These are phyloP conservation scores for Pseudopithomyces maydicus DNA, from an alignment of 2,329 filamentous ascomycete genomes.

Conservation along the genomic window DNA sequence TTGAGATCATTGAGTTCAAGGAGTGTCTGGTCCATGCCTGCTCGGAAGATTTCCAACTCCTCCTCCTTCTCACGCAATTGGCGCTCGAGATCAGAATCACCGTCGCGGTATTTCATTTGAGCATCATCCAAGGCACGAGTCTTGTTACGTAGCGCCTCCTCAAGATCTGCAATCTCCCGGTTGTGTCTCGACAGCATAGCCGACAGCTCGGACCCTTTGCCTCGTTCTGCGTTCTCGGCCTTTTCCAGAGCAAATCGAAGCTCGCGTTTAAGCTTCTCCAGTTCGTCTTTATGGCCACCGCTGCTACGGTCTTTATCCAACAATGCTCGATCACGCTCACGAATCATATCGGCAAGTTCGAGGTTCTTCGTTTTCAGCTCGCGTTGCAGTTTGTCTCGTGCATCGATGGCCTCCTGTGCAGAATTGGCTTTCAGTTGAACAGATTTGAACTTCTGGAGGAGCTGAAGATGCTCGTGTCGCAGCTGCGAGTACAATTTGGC, in stretches of 20 bases:
- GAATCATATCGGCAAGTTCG: slow-evolving; percentile 98
- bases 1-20: slow-evolving; percentile 89
- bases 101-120: slow-evolving; percentile 76
- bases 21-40: slow-evolving; percentile 94
- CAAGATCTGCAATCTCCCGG: slow-evolving; percentile 93
- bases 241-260: slow-evolving; percentile 89
- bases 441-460: slow-evolving; percentile 93
- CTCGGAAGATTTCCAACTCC: slow-evolving; percentile 97
- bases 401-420: slow-evolving; percentile 94
- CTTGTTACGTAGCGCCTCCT: slow-evolving; percentile 88
- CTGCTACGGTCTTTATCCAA: slow-evolving; percentile 89
- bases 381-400: slow-evolving; percentile 90
- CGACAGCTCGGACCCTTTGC: slow-evolving; percentile 93
- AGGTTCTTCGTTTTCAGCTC: slow-evolving; percentile 99
- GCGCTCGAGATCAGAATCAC: slow-evolving; percentile 83
- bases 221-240: slow-evolving; percentile 87
- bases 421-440: slow-evolving; percentile 96
- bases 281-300: slow-evolving; percentile 87
- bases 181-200: slow-evolving; percentile 96
- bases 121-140: slow-evolving; percentile 84
- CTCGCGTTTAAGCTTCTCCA: slow-evolving; percentile 94
- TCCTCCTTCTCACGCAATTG: slow-evolving; percentile 93
- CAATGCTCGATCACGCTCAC: slow-evolving; percentile 89
- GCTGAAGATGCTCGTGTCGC: slow-evolving; percentile 90
- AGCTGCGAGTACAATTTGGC: slow-evolving; percentile 97